Conservation (phyloP, 305 asterid genomes). For the Fraxinus sp. region DNA sequence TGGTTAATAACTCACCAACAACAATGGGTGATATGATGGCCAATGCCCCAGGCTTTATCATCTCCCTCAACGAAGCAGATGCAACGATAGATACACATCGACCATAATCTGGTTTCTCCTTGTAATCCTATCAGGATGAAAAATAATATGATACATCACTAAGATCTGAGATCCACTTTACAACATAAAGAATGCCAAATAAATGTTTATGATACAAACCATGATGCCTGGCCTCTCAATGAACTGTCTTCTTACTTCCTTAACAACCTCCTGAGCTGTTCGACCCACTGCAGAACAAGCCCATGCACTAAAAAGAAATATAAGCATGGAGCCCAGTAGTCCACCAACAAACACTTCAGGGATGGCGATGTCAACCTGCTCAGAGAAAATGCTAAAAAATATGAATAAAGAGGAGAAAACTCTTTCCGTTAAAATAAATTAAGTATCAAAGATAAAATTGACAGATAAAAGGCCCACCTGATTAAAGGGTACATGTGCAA, state of each 20-base stretch:
- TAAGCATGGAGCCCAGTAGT: conserved; percentile 95
- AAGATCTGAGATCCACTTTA: conserved; percentile 18
- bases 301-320: conserved; percentile 96
- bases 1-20: conserved; percentile 58
- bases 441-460: conserved; percentile 8
- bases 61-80: conserved; percentile 94
- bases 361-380: conserved; percentile 94
- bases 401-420: not conserved
- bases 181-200: conserved; percentile 7
- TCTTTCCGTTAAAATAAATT: not conserved
- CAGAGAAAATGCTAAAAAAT: not conserved
- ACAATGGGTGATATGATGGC: conserved; percentile 89
- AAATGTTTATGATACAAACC: conserved; percentile 53
- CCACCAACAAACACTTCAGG: conserved; percentile 99
- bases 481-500: conserved; percentile 65
- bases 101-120: conserved; percentile 94
- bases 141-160: conserved; percentile 17
- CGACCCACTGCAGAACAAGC: conserved; percentile 99
- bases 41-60: conserved; percentile 97
- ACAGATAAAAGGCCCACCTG: conserved; percentile 48
- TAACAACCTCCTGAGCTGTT: conserved; percentile 97
- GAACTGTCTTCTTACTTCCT: conserved; percentile 97
- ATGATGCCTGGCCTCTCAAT: conserved; percentile 99
- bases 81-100: conserved; percentile 99
- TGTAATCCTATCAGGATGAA: conserved; percentile 67